A percentile compares a stretch with the other conserved stretches of the same genome.
phyloP scores from a whole-genome alignment of 345 rosid species.

The Geranium rotundifolium region DNA sequence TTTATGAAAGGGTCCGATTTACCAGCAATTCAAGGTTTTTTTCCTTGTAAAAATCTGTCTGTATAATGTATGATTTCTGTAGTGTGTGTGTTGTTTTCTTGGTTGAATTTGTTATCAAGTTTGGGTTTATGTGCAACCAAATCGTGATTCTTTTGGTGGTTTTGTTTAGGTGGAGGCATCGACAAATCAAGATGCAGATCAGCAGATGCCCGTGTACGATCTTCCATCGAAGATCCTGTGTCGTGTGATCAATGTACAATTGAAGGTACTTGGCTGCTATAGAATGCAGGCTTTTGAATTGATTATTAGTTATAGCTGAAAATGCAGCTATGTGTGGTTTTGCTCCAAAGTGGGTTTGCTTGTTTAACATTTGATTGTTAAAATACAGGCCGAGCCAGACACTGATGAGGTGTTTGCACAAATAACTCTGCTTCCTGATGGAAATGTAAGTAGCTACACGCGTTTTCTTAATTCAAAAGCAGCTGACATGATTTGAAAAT shows the following conservation, averaged over 20 bases:
- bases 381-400: constrained; percentile 41
- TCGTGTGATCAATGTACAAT: constrained; percentile 29
- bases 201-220: constrained; percentile 33
- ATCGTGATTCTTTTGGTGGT: neutral
- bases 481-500: neutral
- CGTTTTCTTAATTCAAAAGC: neutral
- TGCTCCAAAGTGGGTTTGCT: neutral
- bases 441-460: constrained; percentile 14
- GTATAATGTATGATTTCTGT: neutral
- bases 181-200: constrained; percentile 33
- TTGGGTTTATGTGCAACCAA: neutral
- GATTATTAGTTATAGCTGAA: neutral
- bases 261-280: constrained; percentile 20
- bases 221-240: constrained; percentile 37
- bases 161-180: constrained; percentile 35
- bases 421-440: constrained; percentile 32
- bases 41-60: neutral
- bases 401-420: constrained; percentile 55
- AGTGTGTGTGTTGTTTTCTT: neutral
- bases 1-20: neutral
- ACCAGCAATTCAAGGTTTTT: neutral
- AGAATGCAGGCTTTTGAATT: neutral
- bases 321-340: neutral
- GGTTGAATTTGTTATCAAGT: neutral
- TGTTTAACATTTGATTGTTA: neutral